Evolutionary conservation across 2,329 filamentous ascomycete species (phyloP), one percentile per base, ranked within the genome.

Genomic region (Plectosphaerella plurivora): DNA sequence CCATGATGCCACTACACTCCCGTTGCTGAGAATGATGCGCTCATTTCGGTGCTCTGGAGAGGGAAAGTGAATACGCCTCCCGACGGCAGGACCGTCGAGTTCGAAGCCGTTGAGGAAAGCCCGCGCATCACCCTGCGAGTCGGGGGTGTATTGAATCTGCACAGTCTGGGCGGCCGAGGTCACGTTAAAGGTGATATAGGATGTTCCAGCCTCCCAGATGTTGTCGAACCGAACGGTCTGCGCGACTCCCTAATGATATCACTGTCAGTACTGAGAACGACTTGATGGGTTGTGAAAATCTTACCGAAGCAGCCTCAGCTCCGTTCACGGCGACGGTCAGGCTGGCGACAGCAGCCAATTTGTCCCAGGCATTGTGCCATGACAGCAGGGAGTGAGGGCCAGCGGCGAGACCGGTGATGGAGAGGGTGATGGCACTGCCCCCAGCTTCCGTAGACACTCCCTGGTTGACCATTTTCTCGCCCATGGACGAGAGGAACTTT

Each of bases 101-200:
- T 66, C 64, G 46, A 67, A 65, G 1, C 61, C 64, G 48, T 68
- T 68, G 14, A 67, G 35, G 44, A 63, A 68, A 1, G 59, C 65
- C 9, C 59, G 53, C 24, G 47, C 44, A 36, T 61, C 60, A 22
- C 37, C 55, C 11, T 57, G 55, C 16, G 54, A 28, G 15, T 8
- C 52, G 3, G 60, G 60, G 6, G 57, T 60, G 41, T 58, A 63
- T 3, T 58, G 54, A 42, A 68, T 59, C 45, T 59, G 56, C n/a
- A 65, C 62, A 14, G 57, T 54, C 15, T 61, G 55, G 4, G 50
- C 24, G 1, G 57, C 51, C 4, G 56, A 52, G 1, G 57, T 54
- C 3, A 57, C 59, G 1, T 56, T 56, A 49, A 68, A 65, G 0
- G 48, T 59, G 12, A 65, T 28, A 37, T 65, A 65, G 1, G 64